A percentile compares a stretch with the other conserved stretches of the same genome.
Conservation (phyloP, 768 basidiomycete genomes). For the Naganishia randhawae region DNA sequence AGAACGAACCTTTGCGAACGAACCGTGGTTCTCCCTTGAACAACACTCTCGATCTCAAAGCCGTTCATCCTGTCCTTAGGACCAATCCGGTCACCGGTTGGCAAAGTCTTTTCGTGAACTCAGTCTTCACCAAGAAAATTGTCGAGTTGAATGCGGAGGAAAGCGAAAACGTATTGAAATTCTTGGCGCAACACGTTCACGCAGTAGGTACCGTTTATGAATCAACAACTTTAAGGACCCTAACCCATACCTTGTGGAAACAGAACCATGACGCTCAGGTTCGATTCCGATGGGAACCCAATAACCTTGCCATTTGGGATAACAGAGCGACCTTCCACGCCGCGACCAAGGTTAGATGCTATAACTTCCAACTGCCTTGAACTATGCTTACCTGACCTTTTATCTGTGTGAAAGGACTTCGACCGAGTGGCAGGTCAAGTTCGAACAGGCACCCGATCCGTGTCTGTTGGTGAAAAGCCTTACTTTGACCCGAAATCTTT, state of each 20-base stretch:
- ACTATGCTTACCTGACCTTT: not conserved
- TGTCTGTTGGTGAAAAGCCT: constrained; percentile 59
- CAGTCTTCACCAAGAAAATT: constrained; percentile 59
- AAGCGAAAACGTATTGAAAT: constrained; percentile 34
- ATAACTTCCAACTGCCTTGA: not conserved
- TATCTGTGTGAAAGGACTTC: not conserved
- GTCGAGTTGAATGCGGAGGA: constrained; percentile 59
- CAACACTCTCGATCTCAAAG: constrained; percentile 35
- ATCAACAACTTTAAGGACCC: constrained; percentile 53
- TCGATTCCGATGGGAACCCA: constrained; percentile 56
- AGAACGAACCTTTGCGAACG: constrained; percentile 43
- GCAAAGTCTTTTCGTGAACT: constrained; percentile 59
- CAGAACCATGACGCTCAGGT: constrained; percentile 59
- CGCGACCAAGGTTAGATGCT: not conserved
- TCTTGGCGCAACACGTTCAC: constrained; percentile 38
- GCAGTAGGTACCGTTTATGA: constrained; percentile 50
- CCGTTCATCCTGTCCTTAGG: constrained; percentile 48
- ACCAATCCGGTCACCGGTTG: constrained; percentile 58
- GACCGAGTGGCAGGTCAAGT: constrained; percentile 2
- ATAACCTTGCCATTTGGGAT: constrained; percentile 63
- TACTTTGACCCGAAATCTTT: constrained; percentile 53
- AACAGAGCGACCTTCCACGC: constrained; percentile 55
- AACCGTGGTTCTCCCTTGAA: constrained; percentile 40
- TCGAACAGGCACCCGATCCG: constrained; percentile 56
- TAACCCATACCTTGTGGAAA: not conserved